A percentile compares a stretch with the other conserved stretches of the same genome.
These are phyloP conservation scores for Sisymbrium irio DNA, from an alignment of 345 rosid species.

Conservation along the genomic window DNA sequence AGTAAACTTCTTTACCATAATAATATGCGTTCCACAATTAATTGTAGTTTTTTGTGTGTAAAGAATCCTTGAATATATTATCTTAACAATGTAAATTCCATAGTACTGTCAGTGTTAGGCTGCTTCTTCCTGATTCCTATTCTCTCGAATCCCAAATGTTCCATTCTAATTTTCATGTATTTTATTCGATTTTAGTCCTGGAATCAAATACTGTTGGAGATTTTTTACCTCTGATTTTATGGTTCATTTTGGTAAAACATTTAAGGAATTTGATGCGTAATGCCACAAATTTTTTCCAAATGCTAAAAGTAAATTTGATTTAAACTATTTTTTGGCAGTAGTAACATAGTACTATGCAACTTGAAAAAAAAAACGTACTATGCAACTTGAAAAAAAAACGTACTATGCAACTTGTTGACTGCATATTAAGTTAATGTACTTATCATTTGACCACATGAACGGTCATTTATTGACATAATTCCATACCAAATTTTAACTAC, in stretches of 20 bases:
- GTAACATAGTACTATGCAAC: too few species aligned
- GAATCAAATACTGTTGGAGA: conserved; percentile 12
- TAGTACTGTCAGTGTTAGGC: conserved; percentile 3
- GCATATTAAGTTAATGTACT: not conserved
- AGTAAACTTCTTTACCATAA: not conserved
- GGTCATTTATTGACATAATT: not conserved
- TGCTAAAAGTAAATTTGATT: too few species aligned
- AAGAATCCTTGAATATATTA: conserved; percentile 1
- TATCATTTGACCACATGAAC: not conserved
- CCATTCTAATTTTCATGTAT: not conserved
- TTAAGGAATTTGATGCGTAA: not conserved
- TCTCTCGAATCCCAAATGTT: not conserved
- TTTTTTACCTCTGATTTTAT: conserved; percentile 4
- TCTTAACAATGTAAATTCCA: conserved; percentile 13
- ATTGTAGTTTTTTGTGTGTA: not conserved
- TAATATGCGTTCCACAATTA: not conserved
- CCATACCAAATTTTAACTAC: not conserved
- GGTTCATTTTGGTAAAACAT: not conserved
- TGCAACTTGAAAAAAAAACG: too few species aligned
- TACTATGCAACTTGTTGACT: conserved; percentile 15
- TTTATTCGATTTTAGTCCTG: conserved; percentile 3
- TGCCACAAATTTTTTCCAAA: not conserved
- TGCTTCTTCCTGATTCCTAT: conserved; percentile 21
- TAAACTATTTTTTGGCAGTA: too few species aligned
- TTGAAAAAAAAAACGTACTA: too few species aligned